These are phyloP conservation scores for Diaporthe eres DNA, from an alignment of 2,329 filamentous ascomycete genomes.

Conservation along the genomic window DNA sequence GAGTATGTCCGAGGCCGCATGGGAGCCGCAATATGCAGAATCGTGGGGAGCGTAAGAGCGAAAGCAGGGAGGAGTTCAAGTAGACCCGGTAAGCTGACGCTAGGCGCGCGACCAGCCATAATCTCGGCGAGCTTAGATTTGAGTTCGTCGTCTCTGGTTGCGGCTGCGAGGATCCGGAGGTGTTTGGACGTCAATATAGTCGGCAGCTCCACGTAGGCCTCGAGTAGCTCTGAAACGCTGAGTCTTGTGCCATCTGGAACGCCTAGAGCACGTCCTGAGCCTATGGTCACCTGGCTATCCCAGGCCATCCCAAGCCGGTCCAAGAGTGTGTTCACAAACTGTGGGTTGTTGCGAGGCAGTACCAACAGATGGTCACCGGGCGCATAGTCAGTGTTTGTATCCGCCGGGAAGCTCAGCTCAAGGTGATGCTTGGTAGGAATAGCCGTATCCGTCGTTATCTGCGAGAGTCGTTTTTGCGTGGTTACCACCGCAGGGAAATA, in stretches of 20 bases:
- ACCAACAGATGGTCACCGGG: conserved; percentile 18
- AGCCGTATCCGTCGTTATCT: background rate
- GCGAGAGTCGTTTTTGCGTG: background rate
- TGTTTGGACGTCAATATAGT: background rate
- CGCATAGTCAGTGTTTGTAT: background rate
- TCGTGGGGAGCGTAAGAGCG: background rate
- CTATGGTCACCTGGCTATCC: conserved; percentile 4
- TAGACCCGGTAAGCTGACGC: background rate
- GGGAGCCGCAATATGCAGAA: conserved; percentile 2
- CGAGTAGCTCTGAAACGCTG: conserved; percentile 7
- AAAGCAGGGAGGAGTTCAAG: background rate
- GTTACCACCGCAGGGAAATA: background rate
- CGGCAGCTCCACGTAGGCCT: conserved; percentile 14
- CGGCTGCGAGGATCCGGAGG: background rate
- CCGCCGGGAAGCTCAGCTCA: background rate
- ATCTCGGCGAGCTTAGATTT: background rate
- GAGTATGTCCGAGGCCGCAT: conserved; percentile 5
- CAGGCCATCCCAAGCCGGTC: conserved; percentile 11
- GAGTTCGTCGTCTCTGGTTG: background rate
- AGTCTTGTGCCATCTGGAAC: conserved; percentile 4
- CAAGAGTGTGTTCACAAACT: background rate
- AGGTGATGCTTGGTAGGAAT: conserved; percentile 17
- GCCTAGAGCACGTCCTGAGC: conserved; percentile 3
- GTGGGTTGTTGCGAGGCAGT: conserved; percentile 3
- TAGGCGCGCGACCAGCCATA: background rate